Conservation (phyloP, 78 protist genomes). For the Dictyostelium capitatum region DNA sequence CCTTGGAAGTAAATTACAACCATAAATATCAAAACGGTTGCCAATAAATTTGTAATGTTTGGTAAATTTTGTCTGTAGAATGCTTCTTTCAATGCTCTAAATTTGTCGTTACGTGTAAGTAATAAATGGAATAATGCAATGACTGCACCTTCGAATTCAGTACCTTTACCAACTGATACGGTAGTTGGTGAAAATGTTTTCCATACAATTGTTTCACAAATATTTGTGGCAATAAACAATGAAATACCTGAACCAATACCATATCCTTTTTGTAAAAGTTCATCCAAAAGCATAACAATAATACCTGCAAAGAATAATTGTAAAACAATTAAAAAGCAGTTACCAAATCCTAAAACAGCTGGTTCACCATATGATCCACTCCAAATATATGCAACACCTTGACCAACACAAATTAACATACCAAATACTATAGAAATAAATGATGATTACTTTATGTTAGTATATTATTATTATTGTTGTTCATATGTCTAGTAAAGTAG, state of each 20-base stretch:
- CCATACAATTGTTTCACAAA: slow-evolving; percentile 99
- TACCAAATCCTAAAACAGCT: slow-evolving; percentile 93
- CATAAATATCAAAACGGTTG: slow-evolving; percentile 98
- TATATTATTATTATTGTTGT: no score
- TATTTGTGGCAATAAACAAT: slow-evolving; percentile 99
- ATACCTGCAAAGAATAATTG: slow-evolving; percentile 99
- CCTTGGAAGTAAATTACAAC: slow-evolving; percentile 99
- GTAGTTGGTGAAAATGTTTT: slow-evolving; percentile 99
- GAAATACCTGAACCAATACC: slow-evolving; percentile 99
- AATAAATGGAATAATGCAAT: slow-evolving; percentile 98
- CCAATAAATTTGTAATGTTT: slow-evolving; percentile 98
- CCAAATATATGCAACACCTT: slow-evolving; percentile 97
- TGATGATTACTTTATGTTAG: no score
- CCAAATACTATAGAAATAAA: slow-evolving; percentile 98
- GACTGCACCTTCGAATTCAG: slow-evolving; percentile 99
- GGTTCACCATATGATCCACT: slow-evolving; percentile 97
- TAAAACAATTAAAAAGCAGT: slow-evolving; percentile 95
- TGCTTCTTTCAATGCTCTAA: slow-evolving; percentile 98
- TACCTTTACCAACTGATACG: slow-evolving; percentile 98
- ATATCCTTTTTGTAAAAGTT: slow-evolving; percentile 99
- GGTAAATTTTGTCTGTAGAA: slow-evolving; percentile 99
- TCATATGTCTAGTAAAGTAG: no score
- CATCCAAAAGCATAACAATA: slow-evolving; percentile 97
- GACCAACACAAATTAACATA: slow-evolving; percentile 96
- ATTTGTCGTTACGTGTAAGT: slow-evolving; percentile 93